Evolutionary conservation across 306 rosid genomes (phyloP).

Genomic region (Erythrophleum fordii): DNA sequence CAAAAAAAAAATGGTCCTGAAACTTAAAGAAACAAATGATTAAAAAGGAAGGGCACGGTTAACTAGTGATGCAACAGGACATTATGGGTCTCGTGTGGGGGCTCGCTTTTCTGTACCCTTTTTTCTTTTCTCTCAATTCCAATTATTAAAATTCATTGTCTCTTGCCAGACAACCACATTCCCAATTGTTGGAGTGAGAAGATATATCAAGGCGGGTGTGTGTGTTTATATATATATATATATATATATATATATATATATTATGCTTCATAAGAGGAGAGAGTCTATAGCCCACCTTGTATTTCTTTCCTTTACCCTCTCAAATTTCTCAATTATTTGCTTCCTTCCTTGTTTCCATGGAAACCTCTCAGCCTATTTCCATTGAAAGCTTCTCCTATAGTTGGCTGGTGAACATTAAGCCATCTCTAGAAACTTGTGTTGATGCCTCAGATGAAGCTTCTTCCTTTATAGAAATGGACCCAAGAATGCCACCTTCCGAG

Average conservation of each 20-base stretch:
- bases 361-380: slow-evolving; percentile 82
- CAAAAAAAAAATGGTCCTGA: slow-evolving; percentile 37
- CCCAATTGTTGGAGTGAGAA: slow-evolving; percentile 77
- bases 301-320: slow-evolving; percentile 11
- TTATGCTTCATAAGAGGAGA: slow-evolving; percentile 45
- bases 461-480: slow-evolving; percentile 98
- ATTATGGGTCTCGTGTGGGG: slow-evolving; percentile 72
- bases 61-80: slow-evolving; percentile 66
- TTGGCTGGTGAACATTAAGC: slow-evolving; percentile 90
- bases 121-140: slow-evolving; percentile 45
- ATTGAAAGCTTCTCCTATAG: slow-evolving; percentile 95
- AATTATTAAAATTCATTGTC: slow-evolving; percentile 71
- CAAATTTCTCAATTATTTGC: slow-evolving; percentile 22
- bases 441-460: slow-evolving; percentile 77
- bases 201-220: slow-evolving; percentile 43
- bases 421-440: slow-evolving; percentile 71
- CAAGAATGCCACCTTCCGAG: slow-evolving; percentile 87
- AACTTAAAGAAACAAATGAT: slow-evolving; percentile 53
- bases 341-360: slow-evolving; percentile 57
- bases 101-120: slow-evolving; percentile 56
- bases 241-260: background rate
- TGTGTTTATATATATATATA: background rate
- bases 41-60: slow-evolving; percentile 59
- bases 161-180: slow-evolving; percentile 78
- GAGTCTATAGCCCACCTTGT: background rate